Conservation (phyloP, 176 grass and related monocot species). For the Carex parvula region DNA sequence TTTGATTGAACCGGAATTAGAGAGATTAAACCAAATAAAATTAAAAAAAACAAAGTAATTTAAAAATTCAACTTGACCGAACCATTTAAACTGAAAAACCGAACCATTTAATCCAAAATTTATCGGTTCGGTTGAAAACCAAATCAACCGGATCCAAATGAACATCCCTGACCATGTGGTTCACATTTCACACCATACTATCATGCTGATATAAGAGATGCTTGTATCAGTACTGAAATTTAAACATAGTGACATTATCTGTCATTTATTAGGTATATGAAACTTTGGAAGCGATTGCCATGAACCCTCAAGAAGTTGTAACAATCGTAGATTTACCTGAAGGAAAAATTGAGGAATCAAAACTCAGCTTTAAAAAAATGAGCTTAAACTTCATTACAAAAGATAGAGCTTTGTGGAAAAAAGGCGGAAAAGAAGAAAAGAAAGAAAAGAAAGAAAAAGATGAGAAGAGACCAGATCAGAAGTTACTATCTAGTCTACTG, state of each 20-base stretch:
- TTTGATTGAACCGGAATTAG: no score
- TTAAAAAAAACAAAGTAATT: no score
- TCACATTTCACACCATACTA: neutral
- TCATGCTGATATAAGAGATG: neutral
- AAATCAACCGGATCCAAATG: no score
- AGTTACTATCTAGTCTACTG: constrained; percentile 13
- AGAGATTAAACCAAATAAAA: no score
- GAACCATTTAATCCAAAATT: no score
- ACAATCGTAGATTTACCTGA: constrained; percentile 19
- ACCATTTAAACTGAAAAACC: no score
- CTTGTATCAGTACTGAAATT: neutral
- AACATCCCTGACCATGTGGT: neutral
- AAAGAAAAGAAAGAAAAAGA: constrained; percentile 27
- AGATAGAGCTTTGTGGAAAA: constrained; percentile 31
- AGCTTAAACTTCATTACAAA: constrained; percentile 26
- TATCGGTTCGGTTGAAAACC: no score
- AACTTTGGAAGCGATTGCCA: constrained; percentile 27
- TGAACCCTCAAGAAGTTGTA: constrained; percentile 27
- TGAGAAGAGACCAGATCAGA: constrained; percentile 19
- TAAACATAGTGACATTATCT: neutral
- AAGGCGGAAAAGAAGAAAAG: constrained; percentile 15
- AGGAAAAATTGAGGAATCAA: constrained; percentile 19
- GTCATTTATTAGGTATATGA: constrained; percentile 21
- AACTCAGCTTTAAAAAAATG: constrained; percentile 20
- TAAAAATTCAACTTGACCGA: no score